Evolutionary conservation across 2,329 filamentous ascomycete species (phyloP).

Genomic region (Fusarium sp.): DNA sequence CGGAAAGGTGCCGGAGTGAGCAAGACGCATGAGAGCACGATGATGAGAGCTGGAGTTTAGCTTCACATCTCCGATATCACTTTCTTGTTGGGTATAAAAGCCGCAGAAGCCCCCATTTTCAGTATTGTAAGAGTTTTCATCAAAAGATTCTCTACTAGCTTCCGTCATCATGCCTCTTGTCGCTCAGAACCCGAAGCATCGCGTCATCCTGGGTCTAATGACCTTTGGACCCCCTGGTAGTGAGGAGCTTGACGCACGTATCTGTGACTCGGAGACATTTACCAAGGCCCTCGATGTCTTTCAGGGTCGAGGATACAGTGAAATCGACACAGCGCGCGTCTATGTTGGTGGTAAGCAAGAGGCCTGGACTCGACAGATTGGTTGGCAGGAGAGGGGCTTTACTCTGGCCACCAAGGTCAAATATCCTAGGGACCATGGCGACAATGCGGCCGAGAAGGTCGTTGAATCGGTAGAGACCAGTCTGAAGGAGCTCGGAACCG

Average conservation of each 20-base stretch:
- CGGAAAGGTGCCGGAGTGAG: background rate
- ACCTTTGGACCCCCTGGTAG: slow-evolving; percentile 78
- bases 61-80: slow-evolving; percentile 30
- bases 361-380: slow-evolving; percentile 78
- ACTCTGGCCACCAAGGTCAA: slow-evolving; percentile 80
- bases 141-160: background rate
- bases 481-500: slow-evolving; percentile 77
- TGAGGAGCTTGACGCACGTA: slow-evolving; percentile 71
- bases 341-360: slow-evolving; percentile 83
- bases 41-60: slow-evolving; percentile 36
- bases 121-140: background rate
- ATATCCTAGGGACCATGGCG: slow-evolving; percentile 71
- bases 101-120: background rate
- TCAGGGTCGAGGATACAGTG: slow-evolving; percentile 83
- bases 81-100: slow-evolving; percentile 14
- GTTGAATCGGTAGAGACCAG: slow-evolving; percentile 74
- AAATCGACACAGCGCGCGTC: slow-evolving; percentile 84
- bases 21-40: slow-evolving; percentile 9
- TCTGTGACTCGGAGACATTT: slow-evolving; percentile 76
- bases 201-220: slow-evolving; percentile 88
- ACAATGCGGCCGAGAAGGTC: slow-evolving; percentile 74
- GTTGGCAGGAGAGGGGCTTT: slow-evolving; percentile 83
- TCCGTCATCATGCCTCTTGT: slow-evolving; percentile 60
- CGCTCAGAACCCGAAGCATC: slow-evolving; percentile 63
- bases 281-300: slow-evolving; percentile 80